phyloP scores from a whole-genome alignment of 176 grass and related monocot genomes.

The Chloris gayana region DNA sequence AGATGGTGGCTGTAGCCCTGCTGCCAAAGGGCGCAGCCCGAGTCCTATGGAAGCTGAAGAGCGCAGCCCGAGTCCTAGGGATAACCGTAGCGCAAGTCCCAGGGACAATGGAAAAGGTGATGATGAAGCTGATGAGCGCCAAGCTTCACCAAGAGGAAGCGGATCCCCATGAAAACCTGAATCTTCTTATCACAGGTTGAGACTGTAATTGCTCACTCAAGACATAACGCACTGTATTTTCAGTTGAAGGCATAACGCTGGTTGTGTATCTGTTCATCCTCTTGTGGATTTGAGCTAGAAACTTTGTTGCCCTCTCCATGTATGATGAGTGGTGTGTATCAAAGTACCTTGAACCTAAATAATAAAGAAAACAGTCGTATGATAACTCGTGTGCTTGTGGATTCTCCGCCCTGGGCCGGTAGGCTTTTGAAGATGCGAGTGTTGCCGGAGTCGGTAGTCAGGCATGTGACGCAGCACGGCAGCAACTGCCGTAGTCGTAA shows the following conservation, averaged over 20 bases:
- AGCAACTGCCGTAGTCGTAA: too few species aligned
- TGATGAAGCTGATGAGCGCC: not conserved
- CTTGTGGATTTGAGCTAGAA: not conserved
- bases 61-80: conserved; percentile 54
- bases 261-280: not conserved
- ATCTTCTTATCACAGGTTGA: not conserved
- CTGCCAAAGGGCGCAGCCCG: conserved; percentile 44
- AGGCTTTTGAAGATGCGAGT: too few species aligned
- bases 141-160: conserved; percentile 15
- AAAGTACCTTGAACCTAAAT: not conserved
- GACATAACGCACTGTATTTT: not conserved
- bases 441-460: not conserved
- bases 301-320: not conserved
- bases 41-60: conserved; percentile 35
- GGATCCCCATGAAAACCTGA: conserved; percentile 17
- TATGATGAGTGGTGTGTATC: not conserved
- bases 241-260: not conserved
- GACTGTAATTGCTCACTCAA: not conserved
- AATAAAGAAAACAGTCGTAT: not conserved
- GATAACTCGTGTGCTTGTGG: not conserved
- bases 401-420: not conserved
- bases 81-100: conserved; percentile 47
- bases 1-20: conserved; percentile 58
- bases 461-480: not conserved
- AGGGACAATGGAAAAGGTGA: conserved; percentile 11